Conservation (phyloP, 495 filamentous ascomycete species). For the Xylaria grammica region DNA sequence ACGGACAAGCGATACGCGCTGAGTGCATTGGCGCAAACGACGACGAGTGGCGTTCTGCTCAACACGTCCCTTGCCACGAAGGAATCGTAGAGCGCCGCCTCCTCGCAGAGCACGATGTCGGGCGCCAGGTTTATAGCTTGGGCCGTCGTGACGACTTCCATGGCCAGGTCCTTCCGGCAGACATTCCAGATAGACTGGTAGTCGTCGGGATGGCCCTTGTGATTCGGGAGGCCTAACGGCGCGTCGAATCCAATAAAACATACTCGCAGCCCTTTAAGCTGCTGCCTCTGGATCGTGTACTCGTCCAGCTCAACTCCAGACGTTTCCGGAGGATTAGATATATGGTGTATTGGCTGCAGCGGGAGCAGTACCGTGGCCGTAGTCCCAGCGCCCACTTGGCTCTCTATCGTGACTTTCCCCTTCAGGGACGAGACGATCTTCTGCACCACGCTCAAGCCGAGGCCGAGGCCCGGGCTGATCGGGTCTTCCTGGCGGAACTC, state of each 20-base stretch:
- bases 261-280: slow-evolving; percentile 43
- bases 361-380: slow-evolving; percentile 61
- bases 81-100: slow-evolving; percentile 6
- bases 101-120: slow-evolving; percentile 30
- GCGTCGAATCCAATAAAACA: slow-evolving; percentile 40
- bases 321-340: background rate
- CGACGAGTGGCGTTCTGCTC: slow-evolving; percentile 19
- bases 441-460: slow-evolving; percentile 70
- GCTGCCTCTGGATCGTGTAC: slow-evolving; percentile 36
- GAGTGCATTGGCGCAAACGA: slow-evolving; percentile 34
- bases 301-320: slow-evolving; percentile 22
- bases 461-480: slow-evolving; percentile 67
- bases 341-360: slow-evolving; percentile 29
- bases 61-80: slow-evolving; percentile 2
- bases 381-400: slow-evolving; percentile 61
- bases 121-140: slow-evolving; percentile 6
- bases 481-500: slow-evolving; percentile 73
- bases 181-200: slow-evolving; percentile 28
- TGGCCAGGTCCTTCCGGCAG: slow-evolving; percentile 35
- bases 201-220: slow-evolving; percentile 31
- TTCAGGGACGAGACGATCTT: slow-evolving; percentile 64
- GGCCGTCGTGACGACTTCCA: slow-evolving; percentile 28
- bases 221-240: slow-evolving; percentile 30
- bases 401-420: slow-evolving; percentile 64
- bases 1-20: slow-evolving; percentile 30